Base-by-base conservation (phyloP, 257 asterid genomes). In the Verbascum thapsus region DNA sequence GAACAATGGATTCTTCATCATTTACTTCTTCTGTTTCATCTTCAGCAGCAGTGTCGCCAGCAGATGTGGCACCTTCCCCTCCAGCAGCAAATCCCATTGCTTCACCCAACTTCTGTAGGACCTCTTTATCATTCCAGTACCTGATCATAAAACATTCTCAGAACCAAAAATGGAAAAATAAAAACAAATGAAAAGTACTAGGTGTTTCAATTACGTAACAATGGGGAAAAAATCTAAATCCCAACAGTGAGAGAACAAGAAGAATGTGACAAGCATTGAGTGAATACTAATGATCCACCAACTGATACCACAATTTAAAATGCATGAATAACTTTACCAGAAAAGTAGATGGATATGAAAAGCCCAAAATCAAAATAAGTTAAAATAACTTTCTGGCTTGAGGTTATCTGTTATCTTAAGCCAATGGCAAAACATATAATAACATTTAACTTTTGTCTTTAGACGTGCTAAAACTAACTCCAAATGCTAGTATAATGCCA, bases 51-150 rank as follows among this genome's bases (percentile, higher is more conserved):
- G 70, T 71, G 49, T 72, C 75, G 64, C 66, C 88, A 40, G 89
- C 86, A 76, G 95, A 83, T 16, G 96, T 68, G 61, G 83, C 77
- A 22, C 71, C 40, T 67, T 88, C 96, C 66, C 90, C 97, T 16
- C 68, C 72, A 57, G 71, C 89, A 54, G 95, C 83, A 69, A 88
- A 88, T 58, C 98, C 98, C 98, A 90, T 90, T 61, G 96, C 90
- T 68, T 88, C 98, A 61, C 98, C 96, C 80, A 90, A 76, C 81
- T 90, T 90, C 79, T 81, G 82, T 57, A 90, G 82, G 43, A 80
- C 90, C 8, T 90, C 95, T 67, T 82, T 86, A 72, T 90, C 98
- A 63, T 90, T 90, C 98, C 96, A 85, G 76, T 88, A 90, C 82
- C 98, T 88, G 76, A 70, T 60, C 16, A 65, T 22, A 44, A 64